Evolutionary conservation across 768 basidiomycete genomes (phyloP).

Genomic region (Pleurotus tuber-regium): DNA sequence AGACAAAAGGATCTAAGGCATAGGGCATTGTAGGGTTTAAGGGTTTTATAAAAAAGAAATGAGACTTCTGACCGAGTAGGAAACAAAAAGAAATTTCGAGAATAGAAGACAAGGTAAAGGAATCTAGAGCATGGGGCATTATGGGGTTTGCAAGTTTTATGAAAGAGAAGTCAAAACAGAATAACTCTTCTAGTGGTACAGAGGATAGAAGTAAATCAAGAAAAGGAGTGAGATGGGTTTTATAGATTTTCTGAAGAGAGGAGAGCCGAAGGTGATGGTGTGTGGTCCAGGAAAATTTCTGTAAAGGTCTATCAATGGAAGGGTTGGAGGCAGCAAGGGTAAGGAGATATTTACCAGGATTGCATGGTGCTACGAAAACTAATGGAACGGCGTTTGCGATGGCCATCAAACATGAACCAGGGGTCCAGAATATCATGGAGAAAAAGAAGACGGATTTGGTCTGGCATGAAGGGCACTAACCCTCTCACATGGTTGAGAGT

Average conservation of each 20-base stretch:
- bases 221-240: neutral
- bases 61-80: too few species aligned
- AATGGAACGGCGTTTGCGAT: neutral
- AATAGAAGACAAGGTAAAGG: too few species aligned
- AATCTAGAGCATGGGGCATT: too few species aligned
- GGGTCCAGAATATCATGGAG: conserved; percentile 2
- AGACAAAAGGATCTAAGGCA: too few species aligned
- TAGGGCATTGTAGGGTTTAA: too few species aligned
- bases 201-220: neutral
- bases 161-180: too few species aligned
- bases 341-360: neutral
- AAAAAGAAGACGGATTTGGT: neutral
- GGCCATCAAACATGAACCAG: neutral
- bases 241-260: neutral
- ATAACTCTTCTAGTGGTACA: neutral
- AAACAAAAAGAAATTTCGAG: too few species aligned
- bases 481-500: neutral
- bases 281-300: neutral
- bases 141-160: too few species aligned
- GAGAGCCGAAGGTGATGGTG: neutral
- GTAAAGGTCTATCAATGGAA: neutral
- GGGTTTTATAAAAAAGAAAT: too few species aligned
- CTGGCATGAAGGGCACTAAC: neutral
- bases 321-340: neutral
- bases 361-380: neutral